Conservation (phyloP, 176 grass and related monocot genomes). For the Microstegium vimineum region DNA sequence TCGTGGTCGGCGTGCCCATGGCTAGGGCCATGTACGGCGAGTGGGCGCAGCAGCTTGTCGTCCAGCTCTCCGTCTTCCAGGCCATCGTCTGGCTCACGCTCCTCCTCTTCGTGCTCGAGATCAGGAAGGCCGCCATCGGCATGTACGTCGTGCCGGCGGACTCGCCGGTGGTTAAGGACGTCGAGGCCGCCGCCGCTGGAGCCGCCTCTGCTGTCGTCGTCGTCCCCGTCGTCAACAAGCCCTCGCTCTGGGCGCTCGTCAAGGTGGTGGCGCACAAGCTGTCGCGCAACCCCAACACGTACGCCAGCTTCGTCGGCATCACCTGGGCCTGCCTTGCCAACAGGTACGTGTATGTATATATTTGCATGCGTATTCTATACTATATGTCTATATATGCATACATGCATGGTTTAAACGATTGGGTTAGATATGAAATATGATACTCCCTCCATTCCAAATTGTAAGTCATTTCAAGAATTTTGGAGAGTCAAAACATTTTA, state of each 20-base stretch:
- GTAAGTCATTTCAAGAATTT: no score
- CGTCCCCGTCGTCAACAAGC: constrained; percentile 33
- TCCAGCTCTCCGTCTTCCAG: constrained; percentile 91
- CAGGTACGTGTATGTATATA: constrained; percentile 25
- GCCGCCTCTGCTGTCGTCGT: neutral
- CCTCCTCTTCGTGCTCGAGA: constrained; percentile 86
- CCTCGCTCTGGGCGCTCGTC: constrained; percentile 59
- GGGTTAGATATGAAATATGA: no score
- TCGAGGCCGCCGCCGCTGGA: neutral
- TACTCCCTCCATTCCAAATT: no score
- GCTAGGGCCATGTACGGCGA: constrained; percentile 82
- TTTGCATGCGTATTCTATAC: no score
- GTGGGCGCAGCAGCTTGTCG: constrained; percentile 92
- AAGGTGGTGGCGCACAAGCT: constrained; percentile 84
- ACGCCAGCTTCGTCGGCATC: constrained; percentile 80
- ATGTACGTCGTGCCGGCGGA: constrained; percentile 22
- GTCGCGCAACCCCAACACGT: constrained; percentile 71
- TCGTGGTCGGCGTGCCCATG: constrained; percentile 87
- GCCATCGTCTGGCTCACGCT: constrained; percentile 69
- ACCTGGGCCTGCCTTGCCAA: constrained; percentile 73
- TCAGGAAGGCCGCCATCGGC: constrained; percentile 56
- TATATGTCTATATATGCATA: no score
- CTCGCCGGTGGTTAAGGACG: constrained; percentile 9
- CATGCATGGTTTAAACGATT: no score
- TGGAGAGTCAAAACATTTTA: no score